Evolutionary conservation across 2,329 filamentous ascomycete species (phyloP), one percentile per base, ranked within the genome.

Genomic region (Ceratocystis smalleyi): DNA sequence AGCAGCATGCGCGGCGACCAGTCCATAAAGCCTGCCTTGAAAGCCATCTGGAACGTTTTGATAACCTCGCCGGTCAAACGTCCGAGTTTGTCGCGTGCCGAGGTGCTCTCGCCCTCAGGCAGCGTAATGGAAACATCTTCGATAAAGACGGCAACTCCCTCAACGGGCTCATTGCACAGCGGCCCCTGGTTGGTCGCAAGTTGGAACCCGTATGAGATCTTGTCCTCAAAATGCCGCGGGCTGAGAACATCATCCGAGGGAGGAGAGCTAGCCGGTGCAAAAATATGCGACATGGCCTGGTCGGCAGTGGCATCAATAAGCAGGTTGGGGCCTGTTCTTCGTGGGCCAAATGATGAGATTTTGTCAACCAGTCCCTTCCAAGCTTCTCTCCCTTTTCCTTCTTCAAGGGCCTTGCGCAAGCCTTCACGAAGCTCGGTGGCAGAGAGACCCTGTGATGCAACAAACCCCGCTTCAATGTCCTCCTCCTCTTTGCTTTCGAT

Each of bases 1-100:
- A 99, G 83, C 77, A 97, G 84, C 69, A 99, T 83, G n/a, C 94
- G 85, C 0, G 94, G 89, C 47, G 87, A 92, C 94, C 94, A 99
- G 78, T 97, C 94, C 19, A 96, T 78, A 78, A 97, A 96, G 24
- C 86, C 92, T 68, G 86, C 79, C 61, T 86, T 83, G 67, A 99
- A 90, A n/a, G 86, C 83, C 57, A 89, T 85, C 69, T 92, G 89
- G 19, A 92, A 85, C 0, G 88, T 87, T 73, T 91, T 91, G 77
- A 99, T 96, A 55, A 95, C 84, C 75, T 97, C 94, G 68, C 94
- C 91, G 0, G 91, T 97, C 0, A 97, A 78, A 1, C 91, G 87
- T 70, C 88, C 88, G 17, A 91, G 78, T 22, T 64, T 64, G 45
- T 67, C 67, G 27, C 65, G 61, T 8, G 63, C 55, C 15, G 81